phyloP scores from a whole-genome alignment of 2,329 filamentous ascomycete species.

The Colletotrichum gigasporum region DNA sequence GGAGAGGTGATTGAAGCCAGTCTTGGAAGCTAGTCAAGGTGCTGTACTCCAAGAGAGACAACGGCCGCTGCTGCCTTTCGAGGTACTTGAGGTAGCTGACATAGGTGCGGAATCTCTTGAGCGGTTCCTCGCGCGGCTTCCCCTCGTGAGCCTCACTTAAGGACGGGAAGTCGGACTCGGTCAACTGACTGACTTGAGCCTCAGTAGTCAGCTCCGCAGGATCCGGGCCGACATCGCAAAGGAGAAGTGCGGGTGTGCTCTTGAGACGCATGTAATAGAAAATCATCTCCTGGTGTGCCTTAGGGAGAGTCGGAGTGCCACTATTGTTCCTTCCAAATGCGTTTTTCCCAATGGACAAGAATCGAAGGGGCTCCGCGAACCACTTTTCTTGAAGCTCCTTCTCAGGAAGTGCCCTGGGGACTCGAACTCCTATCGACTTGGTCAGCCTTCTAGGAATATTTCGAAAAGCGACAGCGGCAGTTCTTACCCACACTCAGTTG shows the following conservation, averaged over 20 bases:
- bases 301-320: slow-evolving; percentile 70
- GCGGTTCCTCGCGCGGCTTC: slow-evolving; percentile 33
- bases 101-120: slow-evolving; percentile 51
- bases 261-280: slow-evolving; percentile 72
- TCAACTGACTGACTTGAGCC: slow-evolving; percentile 39
- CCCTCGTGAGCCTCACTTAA: slow-evolving; percentile 69
- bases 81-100: slow-evolving; percentile 86
- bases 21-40: slow-evolving; percentile 78
- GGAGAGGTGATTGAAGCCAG: slow-evolving; percentile 93
- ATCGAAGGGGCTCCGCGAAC: slow-evolving; percentile 75
- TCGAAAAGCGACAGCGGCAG: background rate
- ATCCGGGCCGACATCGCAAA: slow-evolving; percentile 69
- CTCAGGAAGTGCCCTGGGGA: slow-evolving; percentile 68
- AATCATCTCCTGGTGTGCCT: slow-evolving; percentile 69
- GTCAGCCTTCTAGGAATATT: background rate
- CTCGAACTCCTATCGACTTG: slow-evolving; percentile 56
- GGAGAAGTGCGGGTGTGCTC: slow-evolving; percentile 68
- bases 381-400: slow-evolving; percentile 71
- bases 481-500: slow-evolving; percentile 85
- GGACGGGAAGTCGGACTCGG: slow-evolving; percentile 71
- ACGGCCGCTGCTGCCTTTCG: slow-evolving; percentile 80
- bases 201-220: slow-evolving; percentile 21
- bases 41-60: slow-evolving; percentile 58
- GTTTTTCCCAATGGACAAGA: slow-evolving; percentile 63
- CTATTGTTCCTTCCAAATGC: slow-evolving; percentile 69